Evolutionary conservation across 1,139 yeast genomes (phyloP), one percentile per base, ranked within the genome.

Genomic region (Blastobotrys malaysiensis): DNA sequence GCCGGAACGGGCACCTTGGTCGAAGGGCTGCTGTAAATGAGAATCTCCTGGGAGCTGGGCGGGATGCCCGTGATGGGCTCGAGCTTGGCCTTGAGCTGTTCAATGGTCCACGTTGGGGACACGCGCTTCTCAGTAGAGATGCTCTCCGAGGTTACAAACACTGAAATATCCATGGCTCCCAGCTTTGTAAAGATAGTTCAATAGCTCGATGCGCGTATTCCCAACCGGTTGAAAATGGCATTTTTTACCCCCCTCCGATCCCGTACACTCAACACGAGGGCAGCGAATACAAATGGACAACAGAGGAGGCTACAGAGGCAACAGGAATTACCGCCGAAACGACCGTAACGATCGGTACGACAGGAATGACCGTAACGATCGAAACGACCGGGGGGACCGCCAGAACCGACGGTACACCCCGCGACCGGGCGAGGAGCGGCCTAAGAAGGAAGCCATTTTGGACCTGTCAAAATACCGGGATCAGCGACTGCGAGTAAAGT

Each of bases 401-500:
- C 44, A 43, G n/a, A 49, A 49, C 5, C 52, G 55, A 16, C 54
- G 44, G 46, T 52, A 60, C 61, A 58, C 60, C 39, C 65, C 72
- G 9, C 67, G 73, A 60, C 66, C 72, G 9, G 74, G 70, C 62
- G 77, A 65, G 59, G 90, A 84, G 64, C 83, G 91, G 11, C 96
- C 96, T 36, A 86, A 85, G 73, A 84, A 88, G 70, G 97, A 91
- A 61, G 96, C 97, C 26, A 89, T 91, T 61, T 75, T 90, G 59
- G 95, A 91, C 68, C 77, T 93, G 59, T 81, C 84, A 60, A 86
- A 84, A 65, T 88, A 88, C 68, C 81, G 83, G 65, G 95, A 88
- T 68, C 78, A 86, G 61, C 73, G 78, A 61, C 82, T 93, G 52
- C 79, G 86, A 63, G 95, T 90, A 55, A 84, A 87, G 66, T 83